Percentiles rank a stretch among this genome's conserved stretches.
These are phyloP conservation scores for Oryza brachyantha DNA, from an alignment of 176 grass and related monocot genomes.

Conservation along the genomic window DNA sequence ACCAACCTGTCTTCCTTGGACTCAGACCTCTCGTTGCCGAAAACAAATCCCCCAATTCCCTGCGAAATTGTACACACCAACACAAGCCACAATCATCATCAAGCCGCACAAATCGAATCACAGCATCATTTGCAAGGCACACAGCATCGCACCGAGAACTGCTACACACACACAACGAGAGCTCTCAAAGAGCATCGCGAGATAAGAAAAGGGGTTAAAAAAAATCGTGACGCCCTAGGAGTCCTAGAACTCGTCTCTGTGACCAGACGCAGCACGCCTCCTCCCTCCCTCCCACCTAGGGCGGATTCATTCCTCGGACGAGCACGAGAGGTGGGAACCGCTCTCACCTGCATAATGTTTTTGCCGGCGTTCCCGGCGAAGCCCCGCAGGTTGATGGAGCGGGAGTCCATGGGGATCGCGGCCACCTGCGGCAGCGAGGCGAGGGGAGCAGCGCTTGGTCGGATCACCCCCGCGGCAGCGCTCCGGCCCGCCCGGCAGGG, in stretches of 20 bases:
- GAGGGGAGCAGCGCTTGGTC: neutral
- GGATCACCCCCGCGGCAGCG: neutral
- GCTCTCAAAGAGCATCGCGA: neutral
- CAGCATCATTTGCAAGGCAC: neutral
- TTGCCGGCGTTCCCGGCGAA: conserved; percentile 84
- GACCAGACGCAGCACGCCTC: neutral
- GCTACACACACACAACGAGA: neutral
- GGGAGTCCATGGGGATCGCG: conserved; percentile 66
- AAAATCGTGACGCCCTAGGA: neutral
- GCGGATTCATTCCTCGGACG: no score
- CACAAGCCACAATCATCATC: conserved; percentile 1
- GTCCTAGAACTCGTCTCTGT: neutral
- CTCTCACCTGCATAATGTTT: conserved; percentile 79
- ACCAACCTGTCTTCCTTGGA: conserved; percentile 88
- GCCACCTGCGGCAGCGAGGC: neutral
- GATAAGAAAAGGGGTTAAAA: neutral
- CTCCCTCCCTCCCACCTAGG: neutral
- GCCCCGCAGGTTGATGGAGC: conserved; percentile 71
- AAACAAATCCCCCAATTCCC: conserved; percentile 94
- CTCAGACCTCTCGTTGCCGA: conserved; percentile 74
- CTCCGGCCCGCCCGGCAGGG: no score
- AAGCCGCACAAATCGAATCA: neutral
- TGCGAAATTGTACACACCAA: conserved; percentile 20
- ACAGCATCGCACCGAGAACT: neutral
- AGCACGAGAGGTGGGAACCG: neutral